A percentile compares a stretch with the other conserved stretches of the same genome.
These are phyloP conservation scores for Alternaria sp. DNA, from an alignment of 2,329 filamentous ascomycete species.

Conservation along the genomic window DNA sequence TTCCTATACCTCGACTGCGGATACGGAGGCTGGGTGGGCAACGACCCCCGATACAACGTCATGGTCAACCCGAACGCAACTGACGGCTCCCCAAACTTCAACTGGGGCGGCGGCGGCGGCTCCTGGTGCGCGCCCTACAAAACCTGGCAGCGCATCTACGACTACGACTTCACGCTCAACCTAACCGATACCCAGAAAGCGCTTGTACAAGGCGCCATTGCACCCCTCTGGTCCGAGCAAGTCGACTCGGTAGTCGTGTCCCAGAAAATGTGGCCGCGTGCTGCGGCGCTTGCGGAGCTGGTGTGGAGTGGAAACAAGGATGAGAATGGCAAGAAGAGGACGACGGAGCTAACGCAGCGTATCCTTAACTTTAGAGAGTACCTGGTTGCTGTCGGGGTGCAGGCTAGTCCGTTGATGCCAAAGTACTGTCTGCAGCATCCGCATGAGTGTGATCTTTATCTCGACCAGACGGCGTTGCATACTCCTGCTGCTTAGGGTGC, in stretches of 20 bases:
- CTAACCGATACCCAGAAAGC: constrained; percentile 58
- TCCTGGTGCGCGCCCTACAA: constrained; percentile 69
- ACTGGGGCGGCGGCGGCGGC: constrained; percentile 63
- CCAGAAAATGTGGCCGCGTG: constrained; percentile 64
- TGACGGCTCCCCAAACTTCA: constrained; percentile 58
- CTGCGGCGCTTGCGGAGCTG: constrained; percentile 64
- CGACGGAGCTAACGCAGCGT: constrained; percentile 63
- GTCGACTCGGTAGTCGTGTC: constrained; percentile 63
- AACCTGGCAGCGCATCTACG: constrained; percentile 68
- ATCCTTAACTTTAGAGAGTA: constrained; percentile 69
- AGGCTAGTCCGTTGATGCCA: constrained; percentile 61
- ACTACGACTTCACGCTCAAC: constrained; percentile 64
- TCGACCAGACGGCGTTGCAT: constrained; percentile 56
- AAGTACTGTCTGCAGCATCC: constrained; percentile 67
- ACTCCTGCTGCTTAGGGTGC: neutral
- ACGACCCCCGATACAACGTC: constrained; percentile 65
- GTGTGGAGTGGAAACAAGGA: constrained; percentile 65
- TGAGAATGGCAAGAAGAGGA: constrained; percentile 59
- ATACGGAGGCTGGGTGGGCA: constrained; percentile 62
- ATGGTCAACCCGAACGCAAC: constrained; percentile 60
- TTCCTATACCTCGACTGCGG: constrained; percentile 67
- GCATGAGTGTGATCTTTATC: constrained; percentile 65
- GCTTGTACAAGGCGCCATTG: constrained; percentile 62
- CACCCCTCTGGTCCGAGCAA: constrained; percentile 64
- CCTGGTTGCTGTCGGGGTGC: constrained; percentile 63